A percentile compares a stretch with the other conserved stretches of the same genome.
These are phyloP conservation scores for Diplotaxis tenuifolia DNA, from an alignment of 345 rosid species.

Conservation along the genomic window DNA sequence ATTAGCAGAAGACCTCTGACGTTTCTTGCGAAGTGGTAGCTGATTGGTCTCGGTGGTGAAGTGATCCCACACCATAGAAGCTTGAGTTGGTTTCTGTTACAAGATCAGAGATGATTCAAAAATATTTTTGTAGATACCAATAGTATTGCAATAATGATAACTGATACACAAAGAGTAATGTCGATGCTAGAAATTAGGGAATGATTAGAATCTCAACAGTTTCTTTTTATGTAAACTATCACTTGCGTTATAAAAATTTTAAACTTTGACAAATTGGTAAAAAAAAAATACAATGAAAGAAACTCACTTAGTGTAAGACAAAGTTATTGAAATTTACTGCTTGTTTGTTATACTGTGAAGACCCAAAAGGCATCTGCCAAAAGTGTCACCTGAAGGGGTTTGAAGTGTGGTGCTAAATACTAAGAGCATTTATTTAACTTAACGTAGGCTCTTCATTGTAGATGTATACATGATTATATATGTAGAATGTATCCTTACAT, in stretches of 20 bases:
- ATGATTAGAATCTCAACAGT: neutral
- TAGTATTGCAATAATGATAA: neutral
- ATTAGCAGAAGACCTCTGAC: conserved; percentile 42
- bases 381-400: neutral
- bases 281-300: neutral
- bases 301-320: neutral
- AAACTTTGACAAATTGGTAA: neutral
- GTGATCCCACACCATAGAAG: conserved; percentile 78
- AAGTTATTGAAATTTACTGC: neutral
- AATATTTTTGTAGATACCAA: neutral
- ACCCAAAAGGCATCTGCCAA: neutral
- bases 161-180: neutral
- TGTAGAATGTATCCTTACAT: too few relatives aligned
- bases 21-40: conserved; percentile 57
- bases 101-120: neutral
- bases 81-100: neutral
- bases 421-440: too few relatives aligned
- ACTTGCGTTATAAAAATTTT: neutral
- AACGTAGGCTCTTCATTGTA: conserved; percentile 31
- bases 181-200: neutral
- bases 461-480: neutral
- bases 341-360: neutral
- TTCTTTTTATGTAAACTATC: neutral
- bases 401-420: too few relatives aligned
- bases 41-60: conserved; percentile 60